These are phyloP conservation scores for Fusarium poae DNA, from an alignment of 2,329 filamentous ascomycete genomes.

Conservation along the genomic window DNA sequence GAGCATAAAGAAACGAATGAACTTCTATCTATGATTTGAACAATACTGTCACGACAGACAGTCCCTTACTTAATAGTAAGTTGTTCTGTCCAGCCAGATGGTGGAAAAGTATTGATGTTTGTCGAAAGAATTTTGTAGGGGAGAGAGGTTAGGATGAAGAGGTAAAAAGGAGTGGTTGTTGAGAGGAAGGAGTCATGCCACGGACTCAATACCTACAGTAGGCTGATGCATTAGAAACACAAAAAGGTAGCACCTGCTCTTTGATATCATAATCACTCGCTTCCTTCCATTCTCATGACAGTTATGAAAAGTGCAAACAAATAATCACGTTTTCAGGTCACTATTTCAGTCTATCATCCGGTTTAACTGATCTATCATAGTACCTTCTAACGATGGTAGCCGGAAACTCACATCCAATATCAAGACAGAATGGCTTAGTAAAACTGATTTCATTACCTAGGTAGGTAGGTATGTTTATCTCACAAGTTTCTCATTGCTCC, in stretches of 20 bases:
- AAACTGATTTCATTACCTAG: too few species aligned
- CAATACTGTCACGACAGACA: conserved; percentile 28
- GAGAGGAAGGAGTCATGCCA: conserved; percentile 45
- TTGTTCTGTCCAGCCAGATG: conserved; percentile 22
- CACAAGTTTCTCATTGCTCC: background rate
- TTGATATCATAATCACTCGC: too few species aligned
- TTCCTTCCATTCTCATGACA: background rate
- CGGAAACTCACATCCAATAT: background rate
- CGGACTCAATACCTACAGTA: too few species aligned
- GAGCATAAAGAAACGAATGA: conserved; percentile 41
- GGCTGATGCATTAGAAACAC: background rate
- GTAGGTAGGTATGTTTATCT: background rate
- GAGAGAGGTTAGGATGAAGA: conserved; percentile 33
- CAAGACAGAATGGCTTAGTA: background rate
- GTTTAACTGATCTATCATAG: background rate
- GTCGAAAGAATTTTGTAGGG: conserved; percentile 39
- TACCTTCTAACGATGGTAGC: background rate
- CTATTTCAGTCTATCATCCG: background rate
- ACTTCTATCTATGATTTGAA: conserved; percentile 28
- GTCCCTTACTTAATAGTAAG: conserved; percentile 5
- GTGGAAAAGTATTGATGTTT: conserved; percentile 42
- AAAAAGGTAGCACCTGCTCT: conserved; percentile 8
- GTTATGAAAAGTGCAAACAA: conserved; percentile 1
- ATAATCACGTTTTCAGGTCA: background rate
- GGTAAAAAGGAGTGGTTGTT: conserved; percentile 4